Evolutionary conservation across 2,329 filamentous ascomycete genomes (phyloP).

Genomic region (Sphaerostilbella broomeana): DNA sequence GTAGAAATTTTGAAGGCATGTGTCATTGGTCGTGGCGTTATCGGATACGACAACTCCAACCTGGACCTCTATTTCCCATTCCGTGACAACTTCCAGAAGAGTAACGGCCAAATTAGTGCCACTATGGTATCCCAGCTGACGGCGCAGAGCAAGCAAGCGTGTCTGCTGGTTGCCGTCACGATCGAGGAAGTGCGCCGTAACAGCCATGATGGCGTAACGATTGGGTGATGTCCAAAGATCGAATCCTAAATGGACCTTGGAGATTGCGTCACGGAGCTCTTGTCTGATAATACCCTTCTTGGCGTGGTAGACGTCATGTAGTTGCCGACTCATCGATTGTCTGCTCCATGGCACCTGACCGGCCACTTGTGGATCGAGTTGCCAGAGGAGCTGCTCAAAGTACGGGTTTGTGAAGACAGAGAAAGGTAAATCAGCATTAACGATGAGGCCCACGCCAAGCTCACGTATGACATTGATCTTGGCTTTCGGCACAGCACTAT

Average conservation of each 20-base stretch:
- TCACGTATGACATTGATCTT: too few relatives aligned
- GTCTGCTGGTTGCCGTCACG: background rate
- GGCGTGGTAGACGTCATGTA: background rate
- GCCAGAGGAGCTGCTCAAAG: too few relatives aligned
- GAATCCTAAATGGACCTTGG: background rate
- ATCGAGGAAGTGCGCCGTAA: background rate
- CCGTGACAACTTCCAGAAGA: background rate
- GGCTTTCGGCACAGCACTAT: too few relatives aligned
- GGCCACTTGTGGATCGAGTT: too few relatives aligned
- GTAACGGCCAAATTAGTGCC: background rate
- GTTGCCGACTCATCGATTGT: too few relatives aligned
- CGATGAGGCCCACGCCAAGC: too few relatives aligned
- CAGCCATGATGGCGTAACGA: background rate
- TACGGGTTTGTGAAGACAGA: too few relatives aligned
- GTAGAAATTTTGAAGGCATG: too few relatives aligned
- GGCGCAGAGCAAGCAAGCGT: background rate
- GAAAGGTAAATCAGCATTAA: too few relatives aligned
- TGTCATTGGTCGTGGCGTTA: too few relatives aligned
- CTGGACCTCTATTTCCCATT: background rate
- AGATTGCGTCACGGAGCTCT: background rate
- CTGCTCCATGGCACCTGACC: too few relatives aligned
- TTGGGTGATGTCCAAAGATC: constrained; percentile 2
- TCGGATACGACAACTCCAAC: background rate
- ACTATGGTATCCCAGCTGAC: background rate
- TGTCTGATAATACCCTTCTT: background rate